phyloP scores from a whole-genome alignment of 169 alveolate species.

The Eimeria praecox region DNA sequence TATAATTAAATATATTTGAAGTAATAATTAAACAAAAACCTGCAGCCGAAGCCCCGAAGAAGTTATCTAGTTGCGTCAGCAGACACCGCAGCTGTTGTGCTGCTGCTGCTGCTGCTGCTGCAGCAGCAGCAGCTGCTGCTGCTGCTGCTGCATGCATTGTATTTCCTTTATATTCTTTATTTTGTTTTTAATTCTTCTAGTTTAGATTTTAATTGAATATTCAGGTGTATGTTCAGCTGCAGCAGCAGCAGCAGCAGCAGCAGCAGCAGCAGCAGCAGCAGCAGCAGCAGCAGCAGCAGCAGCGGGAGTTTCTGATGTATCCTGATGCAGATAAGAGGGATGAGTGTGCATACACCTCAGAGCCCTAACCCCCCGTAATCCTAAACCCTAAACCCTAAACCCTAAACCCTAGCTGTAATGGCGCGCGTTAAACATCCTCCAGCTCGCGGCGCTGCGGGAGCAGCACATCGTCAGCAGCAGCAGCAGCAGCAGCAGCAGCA shows the following conservation, averaged over 20 bases:
- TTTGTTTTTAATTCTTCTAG: no score
- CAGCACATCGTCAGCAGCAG: neutral
- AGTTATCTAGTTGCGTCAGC: neutral
- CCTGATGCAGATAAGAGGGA: neutral
- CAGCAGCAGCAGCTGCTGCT: neutral
- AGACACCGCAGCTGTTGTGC: conserved; percentile 7
- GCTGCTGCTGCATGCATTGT: no score
- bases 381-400: conserved; percentile 29
- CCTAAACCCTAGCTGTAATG: neutral
- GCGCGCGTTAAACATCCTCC: neutral
- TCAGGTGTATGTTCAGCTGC: neutral
- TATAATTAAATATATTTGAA: neutral
- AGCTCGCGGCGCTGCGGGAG: neutral
- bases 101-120: no score
- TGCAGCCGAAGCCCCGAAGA: neutral
- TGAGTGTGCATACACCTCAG: neutral
- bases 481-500: no score
- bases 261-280: conserved; percentile 5
- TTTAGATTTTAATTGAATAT: no score
- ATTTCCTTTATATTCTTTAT: no score
- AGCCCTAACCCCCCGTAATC: neutral
- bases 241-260: neutral
- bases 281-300: neutral
- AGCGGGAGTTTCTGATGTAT: neutral
- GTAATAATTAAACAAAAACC: neutral